These are phyloP conservation scores for Backusella australiensis DNA, from an alignment of 192 early-diverging fungal species.

Conservation along the genomic window DNA sequence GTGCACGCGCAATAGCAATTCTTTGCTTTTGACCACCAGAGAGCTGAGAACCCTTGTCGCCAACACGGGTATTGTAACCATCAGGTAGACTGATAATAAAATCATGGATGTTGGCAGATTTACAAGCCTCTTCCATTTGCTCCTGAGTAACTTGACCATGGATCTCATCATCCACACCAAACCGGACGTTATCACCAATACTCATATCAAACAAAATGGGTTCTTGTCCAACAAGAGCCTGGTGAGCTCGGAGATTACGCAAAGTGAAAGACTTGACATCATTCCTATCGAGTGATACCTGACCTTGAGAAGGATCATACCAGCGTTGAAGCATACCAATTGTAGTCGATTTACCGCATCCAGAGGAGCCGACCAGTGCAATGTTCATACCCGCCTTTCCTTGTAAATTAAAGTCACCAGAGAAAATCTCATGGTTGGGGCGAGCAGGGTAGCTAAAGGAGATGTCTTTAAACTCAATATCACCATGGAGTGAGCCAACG, in stretches of 20 bases:
- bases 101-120: slow-evolving; percentile 55
- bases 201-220: slow-evolving; percentile 87
- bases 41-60: slow-evolving; percentile 61
- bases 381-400: slow-evolving; percentile 69
- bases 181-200: slow-evolving; percentile 88
- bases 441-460: slow-evolving; percentile 70
- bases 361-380: slow-evolving; percentile 84
- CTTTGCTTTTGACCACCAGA: slow-evolving; percentile 73
- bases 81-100: slow-evolving; percentile 67
- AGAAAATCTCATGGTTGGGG: slow-evolving; percentile 47
- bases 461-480: slow-evolving; percentile 37
- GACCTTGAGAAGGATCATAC: slow-evolving; percentile 71
- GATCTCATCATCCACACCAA: slow-evolving; percentile 49
- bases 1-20: slow-evolving; percentile 80
- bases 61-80: slow-evolving; percentile 63
- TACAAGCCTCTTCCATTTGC: slow-evolving; percentile 56
- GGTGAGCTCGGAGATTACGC: slow-evolving; percentile 59
- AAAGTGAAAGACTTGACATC: slow-evolving; percentile 64
- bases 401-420: slow-evolving; percentile 38
- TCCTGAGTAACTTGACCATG: slow-evolving; percentile 38
- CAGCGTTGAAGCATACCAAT: slow-evolving; percentile 70
- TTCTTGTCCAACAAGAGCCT: slow-evolving; percentile 94
- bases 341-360: slow-evolving; percentile 80
- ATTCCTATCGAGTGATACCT: slow-evolving; percentile 56
- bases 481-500: slow-evolving; percentile 27